Evolutionary conservation across 768 basidiomycete species (phyloP).

Genomic region (Mycena rebaudengoi): DNA sequence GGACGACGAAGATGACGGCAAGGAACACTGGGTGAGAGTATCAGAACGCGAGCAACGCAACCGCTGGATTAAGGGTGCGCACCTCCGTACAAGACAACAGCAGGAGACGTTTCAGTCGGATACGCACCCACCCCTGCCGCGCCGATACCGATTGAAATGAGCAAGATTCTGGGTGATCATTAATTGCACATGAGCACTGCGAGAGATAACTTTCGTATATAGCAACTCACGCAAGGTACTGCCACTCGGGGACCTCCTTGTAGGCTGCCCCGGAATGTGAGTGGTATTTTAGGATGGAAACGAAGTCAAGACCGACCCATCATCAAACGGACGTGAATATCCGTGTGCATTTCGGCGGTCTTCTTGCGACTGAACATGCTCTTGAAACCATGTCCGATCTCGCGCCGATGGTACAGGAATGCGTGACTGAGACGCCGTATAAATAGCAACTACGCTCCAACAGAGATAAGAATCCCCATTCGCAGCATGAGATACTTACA

Average conservation of each 20-base stretch:
- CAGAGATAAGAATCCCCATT: no score
- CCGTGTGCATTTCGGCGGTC: constrained; percentile 39
- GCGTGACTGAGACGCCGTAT: constrained; percentile 48
- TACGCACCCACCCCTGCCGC: constrained; percentile 38
- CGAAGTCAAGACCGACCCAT: no score
- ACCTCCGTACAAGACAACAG: constrained; percentile 29
- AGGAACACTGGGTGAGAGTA: background rate
- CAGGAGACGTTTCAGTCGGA: constrained; percentile 42
- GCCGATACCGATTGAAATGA: constrained; percentile 38
- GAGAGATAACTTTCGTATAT: background rate
- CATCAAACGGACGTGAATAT: constrained; percentile 54
- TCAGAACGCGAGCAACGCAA: background rate
- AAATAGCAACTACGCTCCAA: constrained; percentile 18
- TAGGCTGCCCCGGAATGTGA: no score
- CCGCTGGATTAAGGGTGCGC: constrained; percentile 1
- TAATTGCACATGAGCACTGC: no score
- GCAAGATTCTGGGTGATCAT: constrained; percentile 29
- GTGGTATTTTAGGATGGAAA: no score
- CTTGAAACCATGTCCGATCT: constrained; percentile 38
- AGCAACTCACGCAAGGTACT: constrained; percentile 46
- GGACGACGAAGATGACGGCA: constrained; percentile 32
- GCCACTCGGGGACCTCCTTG: constrained; percentile 50
- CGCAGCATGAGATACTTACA: constrained; percentile 12
- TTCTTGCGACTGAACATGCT: constrained; percentile 36
- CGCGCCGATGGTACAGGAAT: constrained; percentile 51